Evolutionary conservation across 345 rosid genomes (phyloP), one percentile per base, ranked within the genome.

Genomic region (Eucalyptus cladocalyx): DNA sequence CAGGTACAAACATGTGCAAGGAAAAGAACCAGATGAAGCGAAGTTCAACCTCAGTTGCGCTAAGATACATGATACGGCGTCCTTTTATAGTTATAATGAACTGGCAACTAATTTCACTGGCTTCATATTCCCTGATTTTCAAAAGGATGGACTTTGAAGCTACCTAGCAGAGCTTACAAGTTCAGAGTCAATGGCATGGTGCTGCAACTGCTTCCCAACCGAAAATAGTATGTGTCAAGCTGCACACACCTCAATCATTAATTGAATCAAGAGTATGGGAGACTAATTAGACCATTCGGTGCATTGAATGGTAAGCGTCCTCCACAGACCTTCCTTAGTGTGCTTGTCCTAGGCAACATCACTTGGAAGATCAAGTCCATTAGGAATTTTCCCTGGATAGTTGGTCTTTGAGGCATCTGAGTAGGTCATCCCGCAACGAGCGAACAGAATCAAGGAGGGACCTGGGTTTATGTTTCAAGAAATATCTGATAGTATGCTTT

Each of bases 361-460:
- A 37, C 65, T 88, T 11, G 93, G 91, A 53, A 89, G 89, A 86
- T 86, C 80, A 56, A 92, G 87, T 42, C 87, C 90, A 6, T 11
- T 17, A 5, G 92, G 89, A 86, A 90, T 83, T 54, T 87, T 89
- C 48, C 90, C 92, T 10, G 91, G 87, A 80, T 87, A 88, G 56
- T 90, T 48, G 18, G 91, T 88, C n/a, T 58, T 87, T 24, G 91
- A 87, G 69, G 87, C 49, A 87, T 60, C 91, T 30, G 91, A 86
- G 15, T 89, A 91, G 85, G 67, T 69, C 62, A 80, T 86, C 88
- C 94, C 91, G 91, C 87, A 51, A 34, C 48, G 6, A 50, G 8
- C 58, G 6, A 76, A 76, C 17, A 40, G 58, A 86, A 49, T 32
- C 42, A 49, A 11, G 65, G 87, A 40, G 60, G 42, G 56, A n/a